Evolutionary conservation across 176 grass and related monocot genomes (phyloP).

Genomic region (Triticum timopheevii): DNA sequence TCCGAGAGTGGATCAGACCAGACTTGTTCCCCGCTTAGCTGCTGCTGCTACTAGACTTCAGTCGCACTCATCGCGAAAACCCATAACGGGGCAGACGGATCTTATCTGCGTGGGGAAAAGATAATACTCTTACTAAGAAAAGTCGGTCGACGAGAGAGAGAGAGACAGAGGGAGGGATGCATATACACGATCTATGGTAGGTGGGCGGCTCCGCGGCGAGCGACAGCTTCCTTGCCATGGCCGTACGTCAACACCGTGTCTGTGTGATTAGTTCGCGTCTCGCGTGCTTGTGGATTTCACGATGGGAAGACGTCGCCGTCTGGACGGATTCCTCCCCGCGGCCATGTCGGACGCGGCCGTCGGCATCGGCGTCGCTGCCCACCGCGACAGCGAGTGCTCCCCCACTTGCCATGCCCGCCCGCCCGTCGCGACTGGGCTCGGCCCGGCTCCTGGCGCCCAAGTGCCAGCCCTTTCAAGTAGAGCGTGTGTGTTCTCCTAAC

Average conservation of each 20-base stretch:
- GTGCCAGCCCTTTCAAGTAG: too few species aligned
- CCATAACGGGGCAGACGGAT: neutral
- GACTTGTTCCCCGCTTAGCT: neutral
- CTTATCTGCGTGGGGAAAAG: neutral
- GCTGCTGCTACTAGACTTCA: neutral
- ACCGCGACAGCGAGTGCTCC: neutral
- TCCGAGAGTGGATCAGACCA: neutral
- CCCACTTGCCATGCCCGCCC: neutral
- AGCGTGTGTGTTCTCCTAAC: too few species aligned
- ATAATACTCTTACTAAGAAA: neutral
- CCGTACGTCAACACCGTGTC: neutral
- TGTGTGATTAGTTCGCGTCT: neutral
- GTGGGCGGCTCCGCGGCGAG: neutral
- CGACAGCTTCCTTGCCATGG: neutral
- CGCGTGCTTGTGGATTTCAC: neutral
- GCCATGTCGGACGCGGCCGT: slow-evolving; percentile 18
- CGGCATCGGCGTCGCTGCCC: neutral
- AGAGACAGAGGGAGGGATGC: neutral
- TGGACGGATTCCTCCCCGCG: neutral
- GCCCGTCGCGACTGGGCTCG: neutral
- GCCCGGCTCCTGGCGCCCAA: neutral
- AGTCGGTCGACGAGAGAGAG: neutral
- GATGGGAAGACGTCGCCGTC: neutral
- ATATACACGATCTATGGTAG: neutral
- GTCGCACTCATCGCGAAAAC: neutral